A percentile compares a stretch with the other conserved stretches of the same genome.
These are phyloP conservation scores for Rosa lucieae DNA, from an alignment of 306 rosid genomes.

Conservation along the genomic window DNA sequence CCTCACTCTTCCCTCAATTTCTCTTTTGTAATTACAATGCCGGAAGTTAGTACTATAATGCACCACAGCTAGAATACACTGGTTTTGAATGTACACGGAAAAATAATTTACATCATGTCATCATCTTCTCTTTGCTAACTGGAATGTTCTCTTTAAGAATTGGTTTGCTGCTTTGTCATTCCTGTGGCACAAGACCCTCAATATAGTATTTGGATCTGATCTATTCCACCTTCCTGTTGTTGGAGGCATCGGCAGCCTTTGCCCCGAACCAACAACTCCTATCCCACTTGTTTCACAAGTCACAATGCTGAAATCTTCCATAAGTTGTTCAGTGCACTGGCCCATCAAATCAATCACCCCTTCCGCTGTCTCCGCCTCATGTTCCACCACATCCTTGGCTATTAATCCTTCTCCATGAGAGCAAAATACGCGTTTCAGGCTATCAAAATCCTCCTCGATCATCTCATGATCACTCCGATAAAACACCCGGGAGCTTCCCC, in stretches of 20 bases:
- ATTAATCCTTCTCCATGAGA: conserved; percentile 80
- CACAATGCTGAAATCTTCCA: conserved; percentile 78
- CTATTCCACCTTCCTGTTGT: conserved; percentile 87
- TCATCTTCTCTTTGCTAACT: conserved; percentile 80
- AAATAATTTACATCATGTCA: conserved; percentile 17
- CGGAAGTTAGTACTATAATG: conserved; percentile 19
- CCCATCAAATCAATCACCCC: conserved; percentile 77
- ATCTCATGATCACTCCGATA: conserved; percentile 50
- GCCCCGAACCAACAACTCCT: conserved; percentile 56
- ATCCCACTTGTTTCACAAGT: conserved; percentile 75
- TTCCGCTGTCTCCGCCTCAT: conserved; percentile 71
- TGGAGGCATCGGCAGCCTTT: conserved; percentile 84
- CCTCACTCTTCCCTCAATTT: not conserved
- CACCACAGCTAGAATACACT: not conserved
- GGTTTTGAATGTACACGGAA: conserved; percentile 25
- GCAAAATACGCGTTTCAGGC: conserved; percentile 63
- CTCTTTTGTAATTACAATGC: not conserved
- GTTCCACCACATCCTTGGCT: conserved; percentile 62
- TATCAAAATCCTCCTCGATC: conserved; percentile 76
- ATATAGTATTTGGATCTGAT: conserved; percentile 82
- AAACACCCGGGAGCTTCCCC: conserved; percentile 71
- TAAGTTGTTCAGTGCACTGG: conserved; percentile 65
- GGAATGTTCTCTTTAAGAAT: conserved; percentile 84
- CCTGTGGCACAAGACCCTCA: conserved; percentile 84
- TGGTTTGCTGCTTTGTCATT: conserved; percentile 67